Base-by-base conservation (phyloP, 768 basidiomycete species). In the Ramaria sp. region DNA sequence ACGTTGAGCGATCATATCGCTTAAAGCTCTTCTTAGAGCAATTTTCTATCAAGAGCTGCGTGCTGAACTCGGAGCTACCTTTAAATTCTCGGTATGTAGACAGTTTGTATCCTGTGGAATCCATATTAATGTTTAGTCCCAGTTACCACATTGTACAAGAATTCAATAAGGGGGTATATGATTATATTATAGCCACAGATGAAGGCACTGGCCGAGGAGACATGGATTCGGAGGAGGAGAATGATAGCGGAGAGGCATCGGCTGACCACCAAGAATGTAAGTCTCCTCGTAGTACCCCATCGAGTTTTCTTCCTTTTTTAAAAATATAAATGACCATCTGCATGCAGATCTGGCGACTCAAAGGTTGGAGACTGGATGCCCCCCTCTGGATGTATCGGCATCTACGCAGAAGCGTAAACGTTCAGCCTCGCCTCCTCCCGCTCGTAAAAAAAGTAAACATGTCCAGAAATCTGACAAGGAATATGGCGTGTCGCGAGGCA, bases 11-110 rank as follows among this genome's bases (percentile, higher is more conserved):
- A 22, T 86, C 86, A 53, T 99, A 98, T 69, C 86, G 93, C 53
- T 76, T 99, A 59, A 96, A 97, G 68, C 81, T 99, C n/a, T 99
- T 98, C 72, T 75, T 99, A 42, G 96, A 98, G 64, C 93, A 97
- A 70, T 98, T 97, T 64, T 93, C 90, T 0, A 89, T 98, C 68
- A 92, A 92, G 70, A 86, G 86, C 62, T 97, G 95, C 62, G 94
- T 99, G 1, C 77, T 99, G 24, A 97, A 99, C 66, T 90, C 91
- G 13, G 96, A 98, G 70, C 72, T 99, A 31, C 96, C 96, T 0
- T 72, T 98, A 55, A 97, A 96, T 66, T 96, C 94, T 19, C 81
- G 95, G 86, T 84, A 51, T 30, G 65, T 50, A 27, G 6, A 37
- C 53, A 17, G 11, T 43, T 30, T 5, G 20, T 22, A 12, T 5